These are phyloP conservation scores for Fusarium newnesense DNA, from an alignment of 2,329 filamentous ascomycete species.

Conservation along the genomic window DNA sequence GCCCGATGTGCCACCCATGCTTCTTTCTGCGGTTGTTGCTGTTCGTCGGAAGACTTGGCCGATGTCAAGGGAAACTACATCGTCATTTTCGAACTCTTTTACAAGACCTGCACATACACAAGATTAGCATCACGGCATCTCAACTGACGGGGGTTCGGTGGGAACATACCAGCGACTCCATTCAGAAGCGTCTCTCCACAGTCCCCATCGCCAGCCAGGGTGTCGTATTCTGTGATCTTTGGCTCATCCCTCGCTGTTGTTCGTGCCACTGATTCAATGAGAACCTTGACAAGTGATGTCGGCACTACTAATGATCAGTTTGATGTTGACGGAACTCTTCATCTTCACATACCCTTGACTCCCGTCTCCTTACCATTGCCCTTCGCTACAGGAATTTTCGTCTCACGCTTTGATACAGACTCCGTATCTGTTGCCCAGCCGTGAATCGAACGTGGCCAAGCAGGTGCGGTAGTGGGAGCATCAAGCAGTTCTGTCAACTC, in stretches of 20 bases:
- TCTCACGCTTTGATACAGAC: slow-evolving; percentile 29
- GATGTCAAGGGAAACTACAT: slow-evolving; percentile 28
- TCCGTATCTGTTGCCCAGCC: slow-evolving; percentile 30
- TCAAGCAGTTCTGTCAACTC: slow-evolving; percentile 36
- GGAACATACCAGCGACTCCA: slow-evolving; percentile 33
- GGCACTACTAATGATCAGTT: slow-evolving; percentile 21
- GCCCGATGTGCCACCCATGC: slow-evolving; percentile 81
- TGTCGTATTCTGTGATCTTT: slow-evolving; percentile 46
- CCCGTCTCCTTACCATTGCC: slow-evolving; percentile 26
- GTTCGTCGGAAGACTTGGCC: slow-evolving; percentile 38
- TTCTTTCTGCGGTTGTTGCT: slow-evolving; percentile 59
- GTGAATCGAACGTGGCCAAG: slow-evolving; percentile 40
- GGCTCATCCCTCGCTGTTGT: slow-evolving; percentile 53
- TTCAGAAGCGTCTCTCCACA: slow-evolving; percentile 48
- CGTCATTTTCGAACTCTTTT: slow-evolving; percentile 38
- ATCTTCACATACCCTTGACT: slow-evolving; percentile 25
- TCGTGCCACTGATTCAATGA: slow-evolving; percentile 34
- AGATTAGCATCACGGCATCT: background rate
- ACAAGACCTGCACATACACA: slow-evolving; percentile 21
- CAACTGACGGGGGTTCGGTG: background rate
- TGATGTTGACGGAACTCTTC: background rate
- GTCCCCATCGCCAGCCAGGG: slow-evolving; percentile 49
- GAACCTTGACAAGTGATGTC: slow-evolving; percentile 28
- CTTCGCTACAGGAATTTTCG: background rate
- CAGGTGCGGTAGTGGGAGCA: slow-evolving; percentile 36